Percentiles rank a stretch among this genome's conserved stretches.
Evolutionary conservation across 306 rosid genomes (phyloP).

Genomic region (Cotoneaster glaucophyllus): DNA sequence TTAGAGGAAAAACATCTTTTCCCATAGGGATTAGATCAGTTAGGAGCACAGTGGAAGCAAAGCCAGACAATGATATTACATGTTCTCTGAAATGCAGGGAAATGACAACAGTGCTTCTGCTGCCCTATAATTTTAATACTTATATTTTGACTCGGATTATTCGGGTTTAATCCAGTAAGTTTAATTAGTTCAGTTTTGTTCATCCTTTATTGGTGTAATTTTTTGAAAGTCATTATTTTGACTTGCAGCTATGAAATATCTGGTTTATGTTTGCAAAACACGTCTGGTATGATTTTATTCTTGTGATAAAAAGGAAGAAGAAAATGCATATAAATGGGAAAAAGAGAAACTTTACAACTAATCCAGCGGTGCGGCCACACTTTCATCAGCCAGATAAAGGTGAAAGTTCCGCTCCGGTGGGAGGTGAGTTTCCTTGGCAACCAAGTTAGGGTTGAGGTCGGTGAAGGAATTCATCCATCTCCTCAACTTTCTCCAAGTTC

Average conservation of each 20-base stretch:
- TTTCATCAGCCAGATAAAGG: constrained; percentile 28
- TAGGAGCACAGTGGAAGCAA: constrained; percentile 24
- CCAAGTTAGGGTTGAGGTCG: constrained; percentile 69
- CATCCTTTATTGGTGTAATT: neutral
- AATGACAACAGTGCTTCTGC: constrained; percentile 10
- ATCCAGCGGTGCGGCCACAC: no score
- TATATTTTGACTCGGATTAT: constrained; percentile 32
- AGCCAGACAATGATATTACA: constrained; percentile 9
- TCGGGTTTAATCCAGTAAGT: constrained; percentile 33
- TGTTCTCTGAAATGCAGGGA: constrained; percentile 15
- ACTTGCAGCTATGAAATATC: neutral
- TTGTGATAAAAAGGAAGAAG: no score
- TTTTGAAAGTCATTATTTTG: neutral
- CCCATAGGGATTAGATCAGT: constrained; percentile 32
- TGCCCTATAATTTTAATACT: constrained; percentile 3
- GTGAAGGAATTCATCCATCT: constrained; percentile 61
- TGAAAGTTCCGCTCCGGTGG: constrained; percentile 57
- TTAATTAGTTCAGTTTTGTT: neutral
- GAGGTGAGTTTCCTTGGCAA: constrained; percentile 77
- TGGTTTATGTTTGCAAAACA: neutral
- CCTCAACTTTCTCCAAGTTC: no score
- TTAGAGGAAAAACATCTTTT: constrained; percentile 70
- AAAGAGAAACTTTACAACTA: no score
- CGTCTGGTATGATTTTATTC: neutral
- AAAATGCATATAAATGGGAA: neutral